phyloP scores from a whole-genome alignment of 805 yeast species.

The Wickerhamiella azymoides region DNA sequence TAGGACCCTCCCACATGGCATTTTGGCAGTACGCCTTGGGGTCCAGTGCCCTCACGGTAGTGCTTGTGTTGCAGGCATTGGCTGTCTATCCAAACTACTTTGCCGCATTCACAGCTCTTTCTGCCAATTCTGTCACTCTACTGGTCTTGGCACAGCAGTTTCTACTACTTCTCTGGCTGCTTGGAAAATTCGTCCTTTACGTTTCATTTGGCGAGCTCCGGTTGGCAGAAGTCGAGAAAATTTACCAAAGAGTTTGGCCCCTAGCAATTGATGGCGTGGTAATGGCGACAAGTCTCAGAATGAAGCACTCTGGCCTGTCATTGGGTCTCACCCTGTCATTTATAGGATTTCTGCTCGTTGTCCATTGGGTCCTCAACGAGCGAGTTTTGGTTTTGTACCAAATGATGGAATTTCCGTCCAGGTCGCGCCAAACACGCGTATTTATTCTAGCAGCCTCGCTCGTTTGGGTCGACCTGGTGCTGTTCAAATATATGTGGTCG shows the following conservation, averaged over 20 bases:
- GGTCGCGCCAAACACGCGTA: conserved; percentile 29
- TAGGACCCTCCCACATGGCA: neutral
- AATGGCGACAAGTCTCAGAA: conserved; percentile 41
- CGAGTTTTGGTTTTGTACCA: conserved; percentile 39
- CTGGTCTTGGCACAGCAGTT: conserved; percentile 26
- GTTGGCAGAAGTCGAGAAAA: conserved; percentile 60
- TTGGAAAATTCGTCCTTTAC: conserved; percentile 38
- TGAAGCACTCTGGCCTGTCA: conserved; percentile 34
- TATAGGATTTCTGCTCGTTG: conserved; percentile 35
- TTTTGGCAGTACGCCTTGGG: conserved; percentile 4
- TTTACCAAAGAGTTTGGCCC: conserved; percentile 50
- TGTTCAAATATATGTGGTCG: conserved; percentile 15
- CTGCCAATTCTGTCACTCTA: conserved; percentile 39
- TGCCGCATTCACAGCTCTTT: conserved; percentile 36
- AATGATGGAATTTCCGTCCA: conserved; percentile 25
- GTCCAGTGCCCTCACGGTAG: neutral
- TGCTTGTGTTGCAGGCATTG: conserved; percentile 14
- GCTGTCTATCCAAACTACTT: conserved; percentile 38
- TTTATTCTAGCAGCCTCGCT: conserved; percentile 34
- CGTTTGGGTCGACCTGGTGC: conserved; percentile 35
- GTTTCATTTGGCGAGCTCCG: conserved; percentile 63
- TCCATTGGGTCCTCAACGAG: conserved; percentile 61
- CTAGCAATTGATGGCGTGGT: conserved; percentile 42
- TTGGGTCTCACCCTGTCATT: conserved; percentile 24
- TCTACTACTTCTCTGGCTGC: conserved; percentile 14